Conservation (phyloP, 1,284 basidiomycete species). For the Ganoderma boninense region DNA sequence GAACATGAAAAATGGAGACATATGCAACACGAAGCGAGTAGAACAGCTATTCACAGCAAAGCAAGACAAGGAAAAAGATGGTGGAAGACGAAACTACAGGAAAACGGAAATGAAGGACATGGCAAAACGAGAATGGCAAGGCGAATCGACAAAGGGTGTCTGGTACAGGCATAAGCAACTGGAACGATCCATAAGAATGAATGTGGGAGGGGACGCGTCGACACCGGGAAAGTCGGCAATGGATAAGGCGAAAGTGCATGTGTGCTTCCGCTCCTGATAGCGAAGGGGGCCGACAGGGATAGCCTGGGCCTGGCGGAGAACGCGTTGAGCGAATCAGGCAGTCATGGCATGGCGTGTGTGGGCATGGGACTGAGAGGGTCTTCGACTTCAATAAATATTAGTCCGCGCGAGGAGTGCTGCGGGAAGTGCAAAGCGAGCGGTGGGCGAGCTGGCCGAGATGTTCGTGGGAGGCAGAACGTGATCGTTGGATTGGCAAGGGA, state of each 20-base stretch:
- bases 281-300: background rate
- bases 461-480: slow-evolving; percentile 11
- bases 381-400: slow-evolving; percentile 25
- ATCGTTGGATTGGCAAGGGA: background rate
- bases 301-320: background rate
- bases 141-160: slow-evolving; percentile 1
- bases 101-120: background rate
- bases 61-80: slow-evolving; percentile 23
- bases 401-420: background rate
- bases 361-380: slow-evolving; percentile 23
- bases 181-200: background rate
- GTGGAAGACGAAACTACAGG: background rate
- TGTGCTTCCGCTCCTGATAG: background rate
- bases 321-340: background rate
- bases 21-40: slow-evolving; percentile 10
- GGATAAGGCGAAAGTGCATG: background rate
- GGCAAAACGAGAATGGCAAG: slow-evolving; percentile 6
- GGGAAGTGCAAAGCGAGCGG: background rate
- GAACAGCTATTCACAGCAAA: slow-evolving; percentile 31
- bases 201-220: background rate
- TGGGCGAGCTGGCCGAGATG: background rate
- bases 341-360: slow-evolving; percentile 27
- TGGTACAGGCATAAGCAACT: background rate
- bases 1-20: background rate
- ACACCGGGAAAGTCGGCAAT: background rate